Evolutionary conservation across 2,329 filamentous ascomycete genomes (phyloP), one percentile per base, ranked within the genome.

Genomic region (Aspergillus sergii): DNA sequence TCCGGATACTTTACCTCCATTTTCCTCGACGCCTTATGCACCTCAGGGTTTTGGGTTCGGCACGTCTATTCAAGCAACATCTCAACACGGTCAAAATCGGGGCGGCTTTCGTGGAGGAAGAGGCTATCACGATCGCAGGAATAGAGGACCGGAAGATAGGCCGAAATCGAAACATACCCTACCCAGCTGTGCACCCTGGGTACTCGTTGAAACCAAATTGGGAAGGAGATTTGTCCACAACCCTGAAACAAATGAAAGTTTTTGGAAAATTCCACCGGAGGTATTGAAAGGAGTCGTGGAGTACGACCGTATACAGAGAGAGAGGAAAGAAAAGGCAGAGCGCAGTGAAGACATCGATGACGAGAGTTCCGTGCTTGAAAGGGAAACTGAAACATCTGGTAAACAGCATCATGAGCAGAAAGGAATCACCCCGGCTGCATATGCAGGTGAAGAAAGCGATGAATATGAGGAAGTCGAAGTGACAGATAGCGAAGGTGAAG

Each of bases 261-360:
- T 93, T 77, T 99, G 96, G 95, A 93, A 93, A 72, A 95, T 97
- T 71, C 95, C 95, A 0, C 88, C 92, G 60, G 90, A 95, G 75
- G 84, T 99, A 41, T 89, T 94, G 85, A 89, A 90, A 64, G 93
- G 88, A 0, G 86, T 89, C 1, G 75, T 86, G 4, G 86, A 88
- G 16, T 91, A 95, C 59, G 88, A 90, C 72, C 80, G 80, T 28
- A 81, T 92, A 60, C 93, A 97, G 76, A 88, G 90, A 75, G 88
- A 89, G 68, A 86, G 87, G 63, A 89, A 79, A 81, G 87, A 79
- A 78, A 85, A 71, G 86, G 88, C 79, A 65, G 71, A 80, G 70
- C 73, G 71, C 6, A 72, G 73, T 6, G 73, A 76, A 53, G 64
- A 68, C 34, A 58, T 62, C 19, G 71, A 71, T 48, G 68, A 70